Evolutionary conservation across 2,329 filamentous ascomycete species (phyloP), one percentile per base, ranked within the genome.

Genomic region (Plenodomus tracheiphilus): DNA sequence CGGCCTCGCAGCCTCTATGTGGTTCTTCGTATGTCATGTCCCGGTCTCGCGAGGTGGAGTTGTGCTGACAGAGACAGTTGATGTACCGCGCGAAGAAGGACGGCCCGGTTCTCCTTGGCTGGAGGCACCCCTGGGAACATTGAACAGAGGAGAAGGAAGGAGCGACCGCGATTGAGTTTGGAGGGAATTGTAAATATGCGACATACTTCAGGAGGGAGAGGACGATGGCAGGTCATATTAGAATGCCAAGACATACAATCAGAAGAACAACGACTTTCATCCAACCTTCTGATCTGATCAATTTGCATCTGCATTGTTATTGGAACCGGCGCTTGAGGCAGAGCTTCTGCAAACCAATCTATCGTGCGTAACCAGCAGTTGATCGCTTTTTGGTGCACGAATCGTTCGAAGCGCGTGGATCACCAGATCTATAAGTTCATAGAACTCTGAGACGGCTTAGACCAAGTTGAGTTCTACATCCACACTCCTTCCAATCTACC

Each of bases 61-160:
- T 16, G 28, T 10, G 49, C 68, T 73, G 37, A 72, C 51, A 20
- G 21, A 13, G 5, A 32, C 66, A 96, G 92, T 78, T 97, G 71
- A 91, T 97, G 86, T 97, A 97, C 79, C 85, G 94, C 68, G 91
- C 91, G 66, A 96, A 93, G 85, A 88, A 97, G 79, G 94, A 99
- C 69, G 92, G 92, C n/a, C 82, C 93, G 19, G 93, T 85, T 46
- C 79, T 97, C 58, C 73, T 99, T 65, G 94, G 94, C 73, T 91
- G 85, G 88, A 97, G 91, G 79, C 94, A 97, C 76, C 94, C 68
- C 17, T 71, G 68, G 68, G 68, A 71, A 4, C 68, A 71, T 53
- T 71, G 66, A 71, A 34, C 40, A 9, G n/a, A 28, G 13, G 9
- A 21, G 15, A 18, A 16, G 42, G 13, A 7, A 42, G 32, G 37